Base-by-base conservation (phyloP, 345 rosid genomes). In the Lepidium didymum region DNA sequence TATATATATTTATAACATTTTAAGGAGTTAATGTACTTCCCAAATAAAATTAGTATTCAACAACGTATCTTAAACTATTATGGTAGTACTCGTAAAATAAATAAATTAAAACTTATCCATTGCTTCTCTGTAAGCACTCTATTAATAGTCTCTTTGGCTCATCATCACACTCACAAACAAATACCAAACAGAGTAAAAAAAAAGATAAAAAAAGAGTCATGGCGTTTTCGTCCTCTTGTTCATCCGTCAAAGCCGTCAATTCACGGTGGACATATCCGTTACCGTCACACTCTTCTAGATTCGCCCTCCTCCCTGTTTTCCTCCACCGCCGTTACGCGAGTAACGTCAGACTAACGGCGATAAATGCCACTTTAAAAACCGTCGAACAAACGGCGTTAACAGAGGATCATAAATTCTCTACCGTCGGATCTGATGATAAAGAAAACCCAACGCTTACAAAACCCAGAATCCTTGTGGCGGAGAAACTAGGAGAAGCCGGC, bases 401-500 rank as follows among this genome's bases (percentile, higher is more conserved):
- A 11, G 64, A 62, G 14, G 43, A 73, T 19, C 12, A 58, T 1
- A 38, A 21, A 4, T 13, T 40, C 59, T 60, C 74, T 21, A 69
- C 65, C 10, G 62, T 43, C 15, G 69, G 46, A 23, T 44, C 57
- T 35, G 76, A 42, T 58, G 47, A 58, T n/a, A 10, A 33, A 47
- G 64, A 64, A 1, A 49, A 21, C 10, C 33, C 35, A 31, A 38
- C 29, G 50, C 34, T 43, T 42, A 27, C 57, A 13, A 67, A 27
- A 67, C 87, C 88, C 0, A 81, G 73, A 6, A 86, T 91, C 57
- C 75, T 91, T 51, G 87, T 91, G 56, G 81, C 96, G 66, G 96
- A 88, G 87, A 91, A 91, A 67, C 97, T 91, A 5, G 92, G 92
- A 72, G 82, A 83, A 23, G 87, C 90, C 10, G 97, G 97, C n/a